phyloP scores from a whole-genome alignment of 495 filamentous ascomycete species.

The Immersiella caudata region DNA sequence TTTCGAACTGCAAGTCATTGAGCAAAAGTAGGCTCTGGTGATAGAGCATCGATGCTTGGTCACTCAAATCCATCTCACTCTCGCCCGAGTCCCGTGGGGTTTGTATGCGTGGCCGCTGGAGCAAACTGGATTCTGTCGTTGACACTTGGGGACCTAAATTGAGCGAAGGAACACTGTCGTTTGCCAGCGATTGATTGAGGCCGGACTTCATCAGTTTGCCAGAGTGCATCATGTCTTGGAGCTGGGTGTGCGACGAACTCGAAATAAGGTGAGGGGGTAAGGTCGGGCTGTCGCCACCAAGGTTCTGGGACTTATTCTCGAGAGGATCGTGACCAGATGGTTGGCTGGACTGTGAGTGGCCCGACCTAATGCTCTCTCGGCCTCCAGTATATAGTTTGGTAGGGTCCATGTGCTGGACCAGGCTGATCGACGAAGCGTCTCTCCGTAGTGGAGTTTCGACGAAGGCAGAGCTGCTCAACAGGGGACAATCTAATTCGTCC shows the following conservation, averaged over 20 bases:
- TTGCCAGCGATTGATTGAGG: slow-evolving; percentile 52
- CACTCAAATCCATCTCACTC: slow-evolving; percentile 25
- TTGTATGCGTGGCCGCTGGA: slow-evolving; percentile 28
- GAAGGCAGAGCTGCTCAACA: slow-evolving; percentile 43
- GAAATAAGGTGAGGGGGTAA: slow-evolving; percentile 50
- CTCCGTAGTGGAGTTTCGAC: slow-evolving; percentile 20
- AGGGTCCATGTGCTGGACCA: slow-evolving; percentile 50
- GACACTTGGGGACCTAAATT: slow-evolving; percentile 47
- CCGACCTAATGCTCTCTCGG: slow-evolving; percentile 31
- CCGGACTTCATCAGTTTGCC: slow-evolving; percentile 56
- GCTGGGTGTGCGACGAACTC: slow-evolving; percentile 50
- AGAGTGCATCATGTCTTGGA: slow-evolving; percentile 58
- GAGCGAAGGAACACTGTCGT: slow-evolving; percentile 55
- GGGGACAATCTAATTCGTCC: slow-evolving; percentile 29
- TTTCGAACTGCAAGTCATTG: slow-evolving; percentile 77
- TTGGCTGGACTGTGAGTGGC: slow-evolving; percentile 46
- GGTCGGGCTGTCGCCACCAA: slow-evolving; percentile 58
- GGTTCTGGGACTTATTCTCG: slow-evolving; percentile 42
- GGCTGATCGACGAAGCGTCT: slow-evolving; percentile 36
- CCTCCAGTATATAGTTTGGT: slow-evolving; percentile 40
- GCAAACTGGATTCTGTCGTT: slow-evolving; percentile 33
- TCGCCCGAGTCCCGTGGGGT: slow-evolving; percentile 12
- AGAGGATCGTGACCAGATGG: slow-evolving; percentile 46
- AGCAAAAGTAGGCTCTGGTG: slow-evolving; percentile 66
- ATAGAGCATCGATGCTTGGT: slow-evolving; percentile 61